Base-by-base conservation (phyloP, 108 stramenopile species). In the Ochromonas danica region DNA sequence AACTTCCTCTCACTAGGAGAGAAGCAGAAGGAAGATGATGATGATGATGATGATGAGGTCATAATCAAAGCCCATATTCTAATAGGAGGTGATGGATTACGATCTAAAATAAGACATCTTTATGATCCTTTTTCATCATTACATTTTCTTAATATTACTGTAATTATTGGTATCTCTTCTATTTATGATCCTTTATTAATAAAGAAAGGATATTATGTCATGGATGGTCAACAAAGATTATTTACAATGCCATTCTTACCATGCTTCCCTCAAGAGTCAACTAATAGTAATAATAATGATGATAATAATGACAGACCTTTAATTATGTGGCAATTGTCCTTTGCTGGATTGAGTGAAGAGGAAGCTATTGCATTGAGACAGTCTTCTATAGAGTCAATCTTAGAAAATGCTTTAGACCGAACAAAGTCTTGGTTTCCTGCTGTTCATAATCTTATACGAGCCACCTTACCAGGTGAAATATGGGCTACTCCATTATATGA, bases 311-410 rank as follows among this genome's bases (percentile, higher is more conserved):
- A 67, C 10, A 25, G 35, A 67, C 3, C 35, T 28, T 6, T 67
- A 31, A 72, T 80, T 42, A 82, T 82, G 81, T 82, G 81, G 81
- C 81, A 82, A 33, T 74, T 82, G 14, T 82, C 81, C 30, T 82
- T 82, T 31, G 36, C 78, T 17, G 60, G 61, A 28, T 14, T 31
- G 0, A n/a, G 14, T 28, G 81, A 79, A 31, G 71, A 74, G 2
- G 78, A 79, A 25, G 78, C 42, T 22, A n/a, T 35, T 1, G 62
- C 39, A 40, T 0, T 79, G 1, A 3, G 51, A 41, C 10, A 6
- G 6, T 28, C 40, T 74, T n/a, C 33, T 40, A 1, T 14, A 2
- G 36, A 82, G 31, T 22, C 22, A 27, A 14, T 78, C 0, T 0
- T 28, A 63, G 25, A 79, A 2, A 57, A 72, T 22, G 81, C 81